Conservation (phyloP, 495 filamentous ascomycete genomes). For the Penicillium turbatum region DNA sequence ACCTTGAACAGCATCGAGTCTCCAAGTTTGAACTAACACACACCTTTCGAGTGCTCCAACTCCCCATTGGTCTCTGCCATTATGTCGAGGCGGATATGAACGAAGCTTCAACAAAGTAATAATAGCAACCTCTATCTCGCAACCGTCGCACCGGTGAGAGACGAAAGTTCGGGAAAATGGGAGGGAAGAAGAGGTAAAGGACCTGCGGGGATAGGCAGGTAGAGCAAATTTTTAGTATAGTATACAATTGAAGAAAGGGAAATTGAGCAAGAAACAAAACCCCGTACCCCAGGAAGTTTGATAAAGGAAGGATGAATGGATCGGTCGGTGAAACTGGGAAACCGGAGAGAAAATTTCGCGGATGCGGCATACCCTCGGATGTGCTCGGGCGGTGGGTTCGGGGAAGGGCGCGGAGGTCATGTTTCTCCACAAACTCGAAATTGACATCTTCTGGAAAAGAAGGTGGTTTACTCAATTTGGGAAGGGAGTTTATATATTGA, state of each 20-base stretch:
- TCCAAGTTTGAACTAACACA: slow-evolving; percentile 15
- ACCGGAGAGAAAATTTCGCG: slow-evolving; percentile 44
- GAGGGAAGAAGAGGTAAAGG: slow-evolving; percentile 15
- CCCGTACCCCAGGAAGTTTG: slow-evolving; percentile 35
- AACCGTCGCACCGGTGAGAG: slow-evolving; percentile 13
- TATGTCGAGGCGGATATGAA: slow-evolving; percentile 21
- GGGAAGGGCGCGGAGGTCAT: slow-evolving; percentile 23
- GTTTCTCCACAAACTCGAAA: slow-evolving; percentile 19
- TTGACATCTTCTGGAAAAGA: not conserved
- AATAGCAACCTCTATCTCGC: slow-evolving; percentile 17
- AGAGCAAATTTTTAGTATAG: slow-evolving; percentile 19
- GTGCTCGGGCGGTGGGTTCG: slow-evolving; percentile 41
- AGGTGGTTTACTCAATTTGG: not conserved
- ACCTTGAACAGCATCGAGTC: slow-evolving; percentile 9
- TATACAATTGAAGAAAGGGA: slow-evolving; percentile 41
- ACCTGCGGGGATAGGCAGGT: slow-evolving; percentile 17
- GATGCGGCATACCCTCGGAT: slow-evolving; percentile 45
- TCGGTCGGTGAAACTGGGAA: slow-evolving; percentile 23
- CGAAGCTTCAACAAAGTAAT: slow-evolving; percentile 17
- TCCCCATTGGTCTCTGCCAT: slow-evolving; percentile 46
- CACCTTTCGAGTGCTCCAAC: slow-evolving; percentile 42
- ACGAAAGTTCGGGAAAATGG: slow-evolving; percentile 15
- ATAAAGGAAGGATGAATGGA: slow-evolving; percentile 24
- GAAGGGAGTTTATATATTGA: not conserved
- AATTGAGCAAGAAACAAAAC: slow-evolving; percentile 40